A percentile compares a stretch with the other conserved stretches of the same genome.
phyloP scores from a whole-genome alignment of 345 rosid genomes.

The Capsella bursapastoris region DNA sequence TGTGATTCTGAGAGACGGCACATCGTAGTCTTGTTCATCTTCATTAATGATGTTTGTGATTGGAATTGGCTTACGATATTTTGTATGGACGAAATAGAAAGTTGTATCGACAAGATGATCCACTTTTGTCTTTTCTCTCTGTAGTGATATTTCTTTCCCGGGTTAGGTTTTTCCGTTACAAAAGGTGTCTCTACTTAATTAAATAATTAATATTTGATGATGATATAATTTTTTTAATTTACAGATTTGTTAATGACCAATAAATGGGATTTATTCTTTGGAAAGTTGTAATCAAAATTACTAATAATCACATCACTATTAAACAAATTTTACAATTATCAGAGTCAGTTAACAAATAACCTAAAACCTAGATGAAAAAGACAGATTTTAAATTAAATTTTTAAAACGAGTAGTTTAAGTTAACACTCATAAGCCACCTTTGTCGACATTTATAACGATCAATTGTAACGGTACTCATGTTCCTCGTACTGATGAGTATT shows the following conservation, averaged over 20 bases:
- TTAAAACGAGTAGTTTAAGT: neutral
- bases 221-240: neutral
- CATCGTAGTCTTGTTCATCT: constrained; percentile 39
- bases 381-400: neutral
- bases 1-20: constrained; percentile 18
- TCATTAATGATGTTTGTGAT: constrained; percentile 20
- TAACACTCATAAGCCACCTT: constrained; percentile 15
- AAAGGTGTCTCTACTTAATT: neutral
- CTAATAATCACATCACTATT: no score
- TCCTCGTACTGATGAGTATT: constrained; percentile 53
- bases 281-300: no score
- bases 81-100: constrained; percentile 42
- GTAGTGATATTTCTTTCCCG: neutral
- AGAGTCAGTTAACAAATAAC: constrained; percentile 2
- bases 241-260: no score
- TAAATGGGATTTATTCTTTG: no score
- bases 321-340: no score
- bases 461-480: constrained; percentile 43
- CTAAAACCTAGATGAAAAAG: constrained; percentile 17
- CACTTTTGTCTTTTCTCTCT: constrained; percentile 16
- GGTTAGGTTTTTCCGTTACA: constrained; percentile 21
- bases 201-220: neutral
- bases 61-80: constrained; percentile 32
- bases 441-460: neutral
- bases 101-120: constrained; percentile 31